Evolutionary conservation across 73 alveolate species (phyloP), one percentile per base, ranked within the genome.

Genomic region (Paramecium bursaria): DNA sequence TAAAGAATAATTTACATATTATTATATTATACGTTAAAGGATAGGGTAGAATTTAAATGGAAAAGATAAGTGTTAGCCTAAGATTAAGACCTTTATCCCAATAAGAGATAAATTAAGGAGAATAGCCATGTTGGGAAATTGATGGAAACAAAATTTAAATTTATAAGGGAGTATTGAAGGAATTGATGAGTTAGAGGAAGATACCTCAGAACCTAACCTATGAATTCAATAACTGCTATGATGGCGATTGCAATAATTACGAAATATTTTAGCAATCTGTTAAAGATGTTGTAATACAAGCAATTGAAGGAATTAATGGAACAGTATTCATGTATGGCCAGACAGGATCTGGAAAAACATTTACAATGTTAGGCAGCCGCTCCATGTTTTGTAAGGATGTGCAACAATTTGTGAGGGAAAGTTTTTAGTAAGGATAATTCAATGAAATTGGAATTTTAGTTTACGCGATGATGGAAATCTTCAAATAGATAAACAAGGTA

Each of bases 301-400:
- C 82, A 10, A 39, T 67, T 21, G 57, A 67, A 30, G 82, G 60
- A 1, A 67, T 67, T 21, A 67, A 67, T 67, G 82, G 82, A n/a
- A 67, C 82, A 25, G 55, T 67, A 10, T 39, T 67, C 25, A 67
- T 67, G 82, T 67, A 67, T 67, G 82, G 82, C 17, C 44, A 67
- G 11, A 67, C 82, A 7, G 82, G 82, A 4, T 31, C 60, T 15
- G 82, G 82, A 19, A 67, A 67, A 27, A 67, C 60, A n/a, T 67
- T 67, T 42, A 35, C 82, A 0, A 67, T 67, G 60, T 27, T 67
- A 3, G 60, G 82, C 11, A 7, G 35, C 10, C n/a, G n/a, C n/a
- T n/a, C 49, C 49, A 39, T 7, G 49, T 39, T 5, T 39, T 11
- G 11, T 7, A 7, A 39, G 49, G 11, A 39, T 39, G 11, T 39